Conservation (phyloP, 805 yeast genomes). For the Saccharomycopsis sp. region DNA sequence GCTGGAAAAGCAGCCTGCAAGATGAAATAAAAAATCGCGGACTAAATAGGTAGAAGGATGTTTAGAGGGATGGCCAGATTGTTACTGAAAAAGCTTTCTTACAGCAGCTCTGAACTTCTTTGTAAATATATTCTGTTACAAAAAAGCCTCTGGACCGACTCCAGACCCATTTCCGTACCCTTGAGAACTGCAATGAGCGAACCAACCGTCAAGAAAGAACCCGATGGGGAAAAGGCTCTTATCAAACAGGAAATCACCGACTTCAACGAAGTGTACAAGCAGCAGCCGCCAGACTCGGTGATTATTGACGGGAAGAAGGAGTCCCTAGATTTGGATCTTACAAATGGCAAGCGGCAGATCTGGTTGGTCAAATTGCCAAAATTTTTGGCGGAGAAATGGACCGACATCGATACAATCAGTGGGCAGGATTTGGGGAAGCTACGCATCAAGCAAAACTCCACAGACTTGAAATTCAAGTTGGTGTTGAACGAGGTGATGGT, state of each 20-base stretch:
- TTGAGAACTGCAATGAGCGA: background rate
- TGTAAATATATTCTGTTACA: too few species aligned
- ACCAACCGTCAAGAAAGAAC: background rate
- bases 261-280: slow-evolving; percentile 15
- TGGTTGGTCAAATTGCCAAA: slow-evolving; percentile 93
- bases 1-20: too few species aligned
- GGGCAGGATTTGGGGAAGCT: slow-evolving; percentile 81
- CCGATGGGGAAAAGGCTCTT: background rate
- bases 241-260: slow-evolving; percentile 11
- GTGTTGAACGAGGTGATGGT: slow-evolving; percentile 38
- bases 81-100: too few species aligned
- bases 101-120: too few species aligned
- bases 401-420: slow-evolving; percentile 48
- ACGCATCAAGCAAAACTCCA: slow-evolving; percentile 52
- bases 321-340: slow-evolving; percentile 69
- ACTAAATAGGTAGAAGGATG: too few species aligned
- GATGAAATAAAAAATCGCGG: too few species aligned
- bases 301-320: slow-evolving; percentile 36
- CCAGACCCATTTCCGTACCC: background rate
- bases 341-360: slow-evolving; percentile 58
- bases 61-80: too few species aligned
- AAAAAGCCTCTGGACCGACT: too few species aligned
- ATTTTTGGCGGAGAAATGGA: slow-evolving; percentile 78
- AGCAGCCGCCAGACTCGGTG: slow-evolving; percentile 24
- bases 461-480: slow-evolving; percentile 44